Evolutionary conservation across 2,329 filamentous ascomycete genomes (phyloP).

Genomic region (Septoria petroselini): DNA sequence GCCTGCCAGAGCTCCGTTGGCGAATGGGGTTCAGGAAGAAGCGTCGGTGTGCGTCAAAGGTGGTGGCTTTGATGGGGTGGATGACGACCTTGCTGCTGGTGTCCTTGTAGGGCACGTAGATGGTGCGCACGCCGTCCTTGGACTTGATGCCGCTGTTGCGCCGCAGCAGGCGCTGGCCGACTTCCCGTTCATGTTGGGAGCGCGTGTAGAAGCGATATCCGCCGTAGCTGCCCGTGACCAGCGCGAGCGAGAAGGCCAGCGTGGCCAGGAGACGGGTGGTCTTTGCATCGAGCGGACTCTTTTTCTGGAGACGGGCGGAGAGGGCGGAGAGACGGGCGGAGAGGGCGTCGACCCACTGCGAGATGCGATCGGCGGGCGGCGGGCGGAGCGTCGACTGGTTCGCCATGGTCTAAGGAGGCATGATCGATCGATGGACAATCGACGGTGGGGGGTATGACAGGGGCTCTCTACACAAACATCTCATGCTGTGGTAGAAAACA

Average conservation of each 20-base stretch:
- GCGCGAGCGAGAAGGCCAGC: slow-evolving; percentile 70
- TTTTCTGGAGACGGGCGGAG: slow-evolving; percentile 49
- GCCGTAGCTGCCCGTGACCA: slow-evolving; percentile 76
- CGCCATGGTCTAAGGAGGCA: slow-evolving; percentile 60
- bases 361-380: slow-evolving; percentile 35
- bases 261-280: slow-evolving; percentile 72
- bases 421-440: not conserved
- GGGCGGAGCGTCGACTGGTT: slow-evolving; percentile 74
- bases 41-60: slow-evolving; percentile 91
- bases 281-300: slow-evolving; percentile 61
- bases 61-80: slow-evolving; percentile 81
- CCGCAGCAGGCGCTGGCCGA: slow-evolving; percentile 75
- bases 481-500: too few species aligned
- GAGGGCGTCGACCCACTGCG: slow-evolving; percentile 35
- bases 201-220: slow-evolving; percentile 73
- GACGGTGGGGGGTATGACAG: too few species aligned
- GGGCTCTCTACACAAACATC: not conserved
- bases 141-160: slow-evolving; percentile 90
- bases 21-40: slow-evolving; percentile 89
- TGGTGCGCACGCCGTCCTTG: slow-evolving; percentile 90
- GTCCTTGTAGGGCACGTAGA: slow-evolving; percentile 90
- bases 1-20: slow-evolving; percentile 63
- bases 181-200: slow-evolving; percentile 72
- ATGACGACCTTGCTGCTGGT: slow-evolving; percentile 89
- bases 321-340: slow-evolving; percentile 47